Base-by-base conservation (phyloP, 2,329 filamentous ascomycete species). In the Periconia sp. region DNA sequence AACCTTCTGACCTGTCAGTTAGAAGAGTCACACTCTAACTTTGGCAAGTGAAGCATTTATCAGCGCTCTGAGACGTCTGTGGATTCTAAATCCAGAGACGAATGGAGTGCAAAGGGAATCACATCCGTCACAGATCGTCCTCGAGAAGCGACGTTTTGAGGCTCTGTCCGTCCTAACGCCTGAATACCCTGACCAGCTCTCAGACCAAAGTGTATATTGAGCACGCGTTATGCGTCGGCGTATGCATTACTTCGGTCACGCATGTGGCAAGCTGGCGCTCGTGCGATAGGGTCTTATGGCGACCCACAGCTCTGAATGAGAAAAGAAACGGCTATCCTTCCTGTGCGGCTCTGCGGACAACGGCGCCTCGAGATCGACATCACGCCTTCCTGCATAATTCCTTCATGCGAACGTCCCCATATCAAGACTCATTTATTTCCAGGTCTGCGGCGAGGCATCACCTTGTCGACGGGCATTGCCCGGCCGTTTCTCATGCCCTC, bases 1-100 rank as follows among this genome's bases (percentile, higher is more conserved):
- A 9, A 17, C 29, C 24, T 30, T 30, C 31, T 4, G 28, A 34
- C 32, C 21, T 21, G 23, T 29, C 31, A 42, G 23, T 32, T 36
- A 32, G 34, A 40, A 30, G 29, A 33, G 21, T 26, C n/a, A 23
- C 35, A 19, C 12, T 7, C 13, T 32, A 16, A 13, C 29, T 4
- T 16, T 15, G 5, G 29, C 11, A 11, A 12, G 29, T 9, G 29
- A 32, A 18, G 29, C 5, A 18, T 10, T 9, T n/a, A n/a, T n/a
- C n/a, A n/a, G n/a, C n/a, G n/a, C n/a, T n/a, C n/a, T n/a, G n/a
- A n/a, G n/a, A n/a, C n/a, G n/a, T n/a, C n/a, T n/a, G n/a, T n/a
- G n/a, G n/a, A n/a, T n/a, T n/a, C n/a, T n/a, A n/a, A n/a, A n/a
- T n/a, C n/a, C n/a, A n/a, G n/a, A n/a, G n/a, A n/a, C n/a, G n/a